Conservation (phyloP, 495 filamentous ascomycete species). For the Bacidia rubella region DNA sequence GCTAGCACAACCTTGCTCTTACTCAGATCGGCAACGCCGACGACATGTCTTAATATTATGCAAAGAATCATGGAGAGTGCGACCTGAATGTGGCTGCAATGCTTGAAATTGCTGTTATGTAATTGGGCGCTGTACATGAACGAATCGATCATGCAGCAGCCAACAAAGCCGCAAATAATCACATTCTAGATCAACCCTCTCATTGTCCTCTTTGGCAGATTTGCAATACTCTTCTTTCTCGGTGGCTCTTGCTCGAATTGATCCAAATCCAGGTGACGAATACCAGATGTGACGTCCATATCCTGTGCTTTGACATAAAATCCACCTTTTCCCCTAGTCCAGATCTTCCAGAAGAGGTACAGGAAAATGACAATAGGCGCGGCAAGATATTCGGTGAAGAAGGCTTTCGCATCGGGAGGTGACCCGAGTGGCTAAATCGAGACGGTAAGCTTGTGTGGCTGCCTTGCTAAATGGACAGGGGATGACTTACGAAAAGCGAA, state of each 20-base stretch:
- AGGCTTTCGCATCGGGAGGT: slow-evolving; percentile 32
- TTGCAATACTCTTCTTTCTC: slow-evolving; percentile 8
- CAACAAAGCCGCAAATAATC: background rate
- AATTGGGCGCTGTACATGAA: background rate
- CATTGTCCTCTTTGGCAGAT: slow-evolving; percentile 1
- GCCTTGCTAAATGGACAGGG: slow-evolving; percentile 17
- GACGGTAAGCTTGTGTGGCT: slow-evolving; percentile 24
- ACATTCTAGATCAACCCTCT: background rate
- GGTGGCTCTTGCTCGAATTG: slow-evolving; percentile 4
- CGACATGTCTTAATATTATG: background rate
- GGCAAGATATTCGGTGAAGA: slow-evolving; percentile 53
- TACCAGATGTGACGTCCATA: slow-evolving; percentile 17
- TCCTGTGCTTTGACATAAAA: slow-evolving; percentile 10
- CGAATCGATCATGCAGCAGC: background rate
- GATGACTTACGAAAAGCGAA: slow-evolving; percentile 29
- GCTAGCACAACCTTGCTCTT: background rate
- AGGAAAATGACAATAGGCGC: slow-evolving; percentile 39
- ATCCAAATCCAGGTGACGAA: slow-evolving; percentile 16
- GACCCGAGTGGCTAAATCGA: slow-evolving; percentile 18
- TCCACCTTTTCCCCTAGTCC: slow-evolving; percentile 10
- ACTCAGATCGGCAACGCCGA: background rate
- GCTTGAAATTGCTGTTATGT: too few species aligned
- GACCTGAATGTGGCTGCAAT: background rate
- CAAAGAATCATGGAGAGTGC: background rate
- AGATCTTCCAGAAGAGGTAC: slow-evolving; percentile 27